Evolutionary conservation across 1,139 yeast genomes (phyloP).

Genomic region (Zhuliangozyma parablackwelliae): DNA sequence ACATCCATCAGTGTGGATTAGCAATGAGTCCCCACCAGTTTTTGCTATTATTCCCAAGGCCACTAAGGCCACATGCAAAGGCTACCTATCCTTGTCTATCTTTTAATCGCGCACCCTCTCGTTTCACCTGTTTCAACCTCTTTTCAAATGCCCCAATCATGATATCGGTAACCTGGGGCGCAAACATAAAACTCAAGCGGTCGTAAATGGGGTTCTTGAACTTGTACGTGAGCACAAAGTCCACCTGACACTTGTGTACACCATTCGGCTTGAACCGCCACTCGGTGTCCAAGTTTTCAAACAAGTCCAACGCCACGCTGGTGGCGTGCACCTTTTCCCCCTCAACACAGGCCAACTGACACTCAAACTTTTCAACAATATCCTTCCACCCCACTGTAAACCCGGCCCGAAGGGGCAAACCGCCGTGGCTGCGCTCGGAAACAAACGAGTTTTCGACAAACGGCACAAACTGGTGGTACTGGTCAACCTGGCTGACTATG

Average conservation of each 20-base stretch:
- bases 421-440: slow-evolving; percentile 23
- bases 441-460: slow-evolving; percentile 72
- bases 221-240: slow-evolving; percentile 56
- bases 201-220: slow-evolving; percentile 77
- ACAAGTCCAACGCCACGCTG: slow-evolving; percentile 56
- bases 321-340: slow-evolving; percentile 49
- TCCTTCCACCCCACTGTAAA: slow-evolving; percentile 77
- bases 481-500: slow-evolving; percentile 69
- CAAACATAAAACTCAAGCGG: slow-evolving; percentile 67
- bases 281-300: slow-evolving; percentile 61
- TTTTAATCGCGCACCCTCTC: slow-evolving; percentile 4
- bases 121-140: slow-evolving; percentile 41
- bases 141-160: slow-evolving; percentile 80
- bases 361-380: slow-evolving; percentile 73
- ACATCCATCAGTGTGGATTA: no score
- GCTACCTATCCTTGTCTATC: no score
- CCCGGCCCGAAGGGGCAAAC: slow-evolving; percentile 60
- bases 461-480: slow-evolving; percentile 77
- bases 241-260: slow-evolving; percentile 48
- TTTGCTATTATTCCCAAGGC: no score
- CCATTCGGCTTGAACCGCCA: slow-evolving; percentile 55
- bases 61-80: no score
- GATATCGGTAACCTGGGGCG: slow-evolving; percentile 63
- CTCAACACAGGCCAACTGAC: slow-evolving; percentile 51
- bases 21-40: no score